A percentile compares a stretch with the other conserved stretches of the same genome.
These are phyloP conservation scores for Fonsecaea nubica DNA, from an alignment of 2,329 filamentous ascomycete species.

Conservation along the genomic window DNA sequence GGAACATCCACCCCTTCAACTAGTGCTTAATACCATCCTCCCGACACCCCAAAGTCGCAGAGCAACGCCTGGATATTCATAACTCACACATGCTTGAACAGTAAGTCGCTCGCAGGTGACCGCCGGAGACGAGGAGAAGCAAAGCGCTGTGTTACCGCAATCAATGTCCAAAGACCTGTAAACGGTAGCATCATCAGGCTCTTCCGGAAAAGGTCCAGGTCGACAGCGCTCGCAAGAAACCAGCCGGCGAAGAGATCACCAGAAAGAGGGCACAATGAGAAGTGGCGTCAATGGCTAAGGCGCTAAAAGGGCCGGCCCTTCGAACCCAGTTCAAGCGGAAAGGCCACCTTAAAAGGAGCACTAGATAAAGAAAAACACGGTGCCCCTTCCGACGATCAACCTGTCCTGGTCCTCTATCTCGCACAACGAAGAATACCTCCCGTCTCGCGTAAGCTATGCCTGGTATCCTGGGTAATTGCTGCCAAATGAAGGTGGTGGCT, in stretches of 20 bases:
- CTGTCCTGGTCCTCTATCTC: background rate
- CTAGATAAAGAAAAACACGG: background rate
- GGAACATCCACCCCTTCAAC: background rate
- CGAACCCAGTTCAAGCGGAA: background rate
- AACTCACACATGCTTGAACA: background rate
- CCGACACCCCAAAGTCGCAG: background rate
- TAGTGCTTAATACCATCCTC: background rate
- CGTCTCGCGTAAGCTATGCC: constrained; percentile 22
- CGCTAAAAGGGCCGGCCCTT: background rate
- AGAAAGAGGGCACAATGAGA: background rate
- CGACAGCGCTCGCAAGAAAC: background rate
- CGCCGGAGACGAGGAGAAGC: background rate
- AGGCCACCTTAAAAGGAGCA: background rate
- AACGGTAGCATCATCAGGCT: background rate
- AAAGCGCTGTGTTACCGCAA: background rate
- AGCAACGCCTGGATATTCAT: background rate
- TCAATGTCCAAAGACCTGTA: background rate
- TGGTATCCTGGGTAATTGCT: constrained; percentile 34
- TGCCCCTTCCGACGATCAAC: background rate
- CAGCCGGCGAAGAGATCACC: background rate
- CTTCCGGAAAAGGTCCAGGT: background rate
- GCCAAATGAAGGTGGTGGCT: constrained; percentile 31
- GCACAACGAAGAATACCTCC: constrained; percentile 4
- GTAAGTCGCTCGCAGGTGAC: background rate
- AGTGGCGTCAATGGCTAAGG: background rate